These are phyloP conservation scores for Gleditsia sinensis DNA, from an alignment of 306 rosid genomes.

Conservation along the genomic window DNA sequence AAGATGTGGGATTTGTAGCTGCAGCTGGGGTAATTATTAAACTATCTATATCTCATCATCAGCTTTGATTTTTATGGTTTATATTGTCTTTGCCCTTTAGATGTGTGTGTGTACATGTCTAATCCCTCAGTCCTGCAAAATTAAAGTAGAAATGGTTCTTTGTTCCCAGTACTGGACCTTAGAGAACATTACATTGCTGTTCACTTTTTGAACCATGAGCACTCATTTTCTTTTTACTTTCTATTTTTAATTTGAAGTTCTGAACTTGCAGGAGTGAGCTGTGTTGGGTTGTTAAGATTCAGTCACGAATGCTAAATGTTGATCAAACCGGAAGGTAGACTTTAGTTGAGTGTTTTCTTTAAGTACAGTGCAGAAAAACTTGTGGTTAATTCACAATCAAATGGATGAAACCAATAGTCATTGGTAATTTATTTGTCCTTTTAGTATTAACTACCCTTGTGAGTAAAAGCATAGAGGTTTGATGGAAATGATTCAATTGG, in stretches of 20 bases:
- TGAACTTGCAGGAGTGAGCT: conserved; percentile 26
- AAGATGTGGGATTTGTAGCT: conserved; percentile 34
- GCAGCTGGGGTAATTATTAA: conserved; percentile 61
- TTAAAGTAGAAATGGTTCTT: not conserved
- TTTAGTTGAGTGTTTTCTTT: conserved; percentile 33
- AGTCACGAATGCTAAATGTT: not conserved
- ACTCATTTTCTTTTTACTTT: conserved; percentile 2
- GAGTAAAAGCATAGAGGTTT: conserved; percentile 33
- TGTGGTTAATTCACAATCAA: conserved; percentile 29
- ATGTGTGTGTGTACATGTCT: not conserved
- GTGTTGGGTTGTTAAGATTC: conserved; percentile 37
- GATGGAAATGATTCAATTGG: conserved; percentile 29
- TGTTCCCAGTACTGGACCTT: not conserved
- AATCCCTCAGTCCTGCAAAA: not conserved
- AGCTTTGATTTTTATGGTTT: conserved; percentile 2
- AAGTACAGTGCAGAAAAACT: conserved; percentile 19
- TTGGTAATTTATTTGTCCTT: conserved; percentile 12
- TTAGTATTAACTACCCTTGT: not conserved
- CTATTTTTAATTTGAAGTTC: conserved; percentile 3
- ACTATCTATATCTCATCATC: not conserved
- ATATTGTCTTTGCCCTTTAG: not conserved
- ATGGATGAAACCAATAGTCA: conserved; percentile 21
- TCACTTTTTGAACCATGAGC: not conserved
- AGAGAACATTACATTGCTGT: not conserved
- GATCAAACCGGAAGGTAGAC: conserved; percentile 27